Percentiles rank a stretch among this genome's conserved stretches.
Conservation (phyloP, 2,329 filamentous ascomycete genomes). For the Zymoseptoria ardabiliae region DNA sequence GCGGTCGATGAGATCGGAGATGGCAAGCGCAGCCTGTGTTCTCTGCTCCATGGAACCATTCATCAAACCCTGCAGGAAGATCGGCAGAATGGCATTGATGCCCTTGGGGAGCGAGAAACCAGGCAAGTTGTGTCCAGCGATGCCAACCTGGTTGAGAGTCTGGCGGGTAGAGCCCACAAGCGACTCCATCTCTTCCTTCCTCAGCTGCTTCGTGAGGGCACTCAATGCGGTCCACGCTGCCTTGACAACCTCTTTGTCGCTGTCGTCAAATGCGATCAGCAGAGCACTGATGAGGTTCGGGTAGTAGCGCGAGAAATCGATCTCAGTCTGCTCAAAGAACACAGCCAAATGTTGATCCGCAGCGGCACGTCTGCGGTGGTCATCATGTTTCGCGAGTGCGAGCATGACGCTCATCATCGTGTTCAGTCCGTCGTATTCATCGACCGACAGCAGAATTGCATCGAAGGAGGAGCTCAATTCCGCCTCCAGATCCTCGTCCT, state of each 20-base stretch:
- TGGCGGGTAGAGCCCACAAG: conserved; percentile 81
- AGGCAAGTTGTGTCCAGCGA: conserved; percentile 72
- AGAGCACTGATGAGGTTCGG: conserved; percentile 88
- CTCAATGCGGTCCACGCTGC: conserved; percentile 79
- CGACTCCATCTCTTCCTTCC: conserved; percentile 97
- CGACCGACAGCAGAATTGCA: conserved; percentile 82
- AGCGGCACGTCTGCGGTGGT: conserved; percentile 72
- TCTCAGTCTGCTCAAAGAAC: conserved; percentile 72
- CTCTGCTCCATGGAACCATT: conserved; percentile 90
- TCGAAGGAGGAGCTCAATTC: conserved; percentile 81
- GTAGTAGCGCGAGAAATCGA: conserved; percentile 94
- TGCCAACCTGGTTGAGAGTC: conserved; percentile 79
- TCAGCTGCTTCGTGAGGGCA: conserved; percentile 79
- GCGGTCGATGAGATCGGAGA: conserved; percentile 91
- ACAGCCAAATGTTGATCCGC: conserved; percentile 73
- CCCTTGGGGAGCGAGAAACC: conserved; percentile 92
- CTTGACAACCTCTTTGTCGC: conserved; percentile 77
- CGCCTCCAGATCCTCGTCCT: conserved; percentile 63
- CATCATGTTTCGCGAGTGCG: conserved; percentile 80
- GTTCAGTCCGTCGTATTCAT: conserved; percentile 93
- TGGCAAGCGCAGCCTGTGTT: conserved; percentile 82
- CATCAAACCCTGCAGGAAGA: conserved; percentile 96
- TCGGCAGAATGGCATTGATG: conserved; percentile 90
- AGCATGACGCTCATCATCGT: conserved; percentile 92
- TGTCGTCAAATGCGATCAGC: conserved; percentile 85